These are phyloP conservation scores for Rhizopogon sp. DNA, from an alignment of 768 basidiomycete species.

Conservation along the genomic window DNA sequence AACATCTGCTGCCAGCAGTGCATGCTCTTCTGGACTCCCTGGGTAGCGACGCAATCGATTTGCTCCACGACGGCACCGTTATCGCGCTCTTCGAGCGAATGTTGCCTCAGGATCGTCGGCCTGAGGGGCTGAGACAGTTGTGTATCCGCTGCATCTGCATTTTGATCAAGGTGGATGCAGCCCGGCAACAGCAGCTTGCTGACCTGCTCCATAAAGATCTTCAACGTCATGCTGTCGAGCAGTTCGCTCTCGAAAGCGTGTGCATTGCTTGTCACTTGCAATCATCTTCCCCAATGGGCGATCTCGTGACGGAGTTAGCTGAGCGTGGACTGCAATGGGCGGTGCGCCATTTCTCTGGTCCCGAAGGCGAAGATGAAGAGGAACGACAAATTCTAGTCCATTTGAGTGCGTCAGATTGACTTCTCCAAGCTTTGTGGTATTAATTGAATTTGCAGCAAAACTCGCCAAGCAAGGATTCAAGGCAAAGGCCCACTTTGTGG, in stretches of 20 bases:
- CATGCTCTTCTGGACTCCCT: conserved; percentile 43
- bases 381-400: conserved; percentile 20
- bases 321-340: conserved; percentile 51
- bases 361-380: conserved; percentile 19
- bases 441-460: conserved; percentile 9
- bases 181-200: conserved; percentile 13
- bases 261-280: conserved; percentile 23
- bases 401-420: conserved; percentile 30
- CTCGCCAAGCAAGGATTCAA: conserved; percentile 8
- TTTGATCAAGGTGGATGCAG: conserved; percentile 22
- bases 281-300: conserved; percentile 20
- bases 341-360: conserved; percentile 39
- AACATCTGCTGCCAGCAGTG: conserved; percentile 34
- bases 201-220: conserved; percentile 23
- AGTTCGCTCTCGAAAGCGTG: conserved; percentile 26
- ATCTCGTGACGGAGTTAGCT: conserved; percentile 27
- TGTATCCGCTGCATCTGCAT: conserved; percentile 23
- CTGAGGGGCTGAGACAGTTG: not conserved
- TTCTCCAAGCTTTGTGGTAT: not conserved
- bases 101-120: conserved; percentile 3
- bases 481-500: conserved; percentile 54
- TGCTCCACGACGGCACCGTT: conserved; percentile 14
- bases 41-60: conserved; percentile 11
- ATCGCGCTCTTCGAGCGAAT: conserved; percentile 21
- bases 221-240: conserved; percentile 17